Evolutionary conservation across 345 rosid genomes (phyloP).

Genomic region (Gynandropsis gynandra): DNA sequence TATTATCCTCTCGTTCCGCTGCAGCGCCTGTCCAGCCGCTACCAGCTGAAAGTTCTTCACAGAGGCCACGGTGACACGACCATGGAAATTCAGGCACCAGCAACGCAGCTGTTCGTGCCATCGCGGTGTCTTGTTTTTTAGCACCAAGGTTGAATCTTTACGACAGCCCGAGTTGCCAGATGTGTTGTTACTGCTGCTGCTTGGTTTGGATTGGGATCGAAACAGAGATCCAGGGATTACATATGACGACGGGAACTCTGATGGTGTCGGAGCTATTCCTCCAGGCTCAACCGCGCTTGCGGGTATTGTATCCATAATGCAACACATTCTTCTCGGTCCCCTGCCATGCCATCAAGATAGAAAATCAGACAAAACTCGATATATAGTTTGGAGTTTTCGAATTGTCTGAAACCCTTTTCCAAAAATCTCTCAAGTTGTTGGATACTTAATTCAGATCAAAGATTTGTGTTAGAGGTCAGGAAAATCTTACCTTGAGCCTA

Average conservation of each 20-base stretch:
- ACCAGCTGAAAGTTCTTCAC: conserved; percentile 74
- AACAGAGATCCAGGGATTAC: too few species aligned
- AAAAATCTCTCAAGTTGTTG: background rate
- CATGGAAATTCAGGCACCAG: conserved; percentile 77
- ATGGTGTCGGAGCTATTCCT: conserved; percentile 14
- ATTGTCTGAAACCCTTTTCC: too few species aligned
- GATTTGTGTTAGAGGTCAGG: conserved; percentile 19
- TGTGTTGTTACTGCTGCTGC: conserved; percentile 19
- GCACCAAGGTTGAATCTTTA: conserved; percentile 36
- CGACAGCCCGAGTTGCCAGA: too few species aligned
- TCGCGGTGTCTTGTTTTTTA: conserved; percentile 65
- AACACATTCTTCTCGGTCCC: conserved; percentile 79
- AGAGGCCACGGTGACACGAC: conserved; percentile 73
- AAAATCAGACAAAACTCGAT: too few species aligned
- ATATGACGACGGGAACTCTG: conserved; percentile 27
- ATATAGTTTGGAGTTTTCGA: too few species aligned
- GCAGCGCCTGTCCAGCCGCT: too few species aligned
- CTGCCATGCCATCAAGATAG: conserved; percentile 27
- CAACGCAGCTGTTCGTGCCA: conserved; percentile 87
- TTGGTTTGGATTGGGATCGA: conserved; percentile 40
- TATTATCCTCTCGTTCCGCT: conserved; percentile 39
- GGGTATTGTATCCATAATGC: conserved; percentile 51
- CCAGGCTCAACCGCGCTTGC: conserved; percentile 36
- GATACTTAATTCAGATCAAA: background rate
- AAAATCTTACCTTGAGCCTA: conserved; percentile 51